Percentiles rank a stretch among this genome's conserved stretches.
Evolutionary conservation across 441 rosid genomes (phyloP).

Genomic region (Pelargonium fulgidum): DNA sequence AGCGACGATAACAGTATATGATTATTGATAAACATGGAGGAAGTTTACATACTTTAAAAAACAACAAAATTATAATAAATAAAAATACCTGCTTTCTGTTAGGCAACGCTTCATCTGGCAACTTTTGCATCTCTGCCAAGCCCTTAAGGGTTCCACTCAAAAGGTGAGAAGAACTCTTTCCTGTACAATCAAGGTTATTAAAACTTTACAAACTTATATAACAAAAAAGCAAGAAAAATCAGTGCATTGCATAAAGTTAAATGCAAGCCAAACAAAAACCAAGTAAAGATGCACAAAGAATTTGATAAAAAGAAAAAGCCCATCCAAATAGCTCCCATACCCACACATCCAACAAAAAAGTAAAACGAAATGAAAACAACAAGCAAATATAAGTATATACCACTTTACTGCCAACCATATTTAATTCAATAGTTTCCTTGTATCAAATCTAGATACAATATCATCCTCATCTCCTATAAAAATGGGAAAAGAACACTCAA

Average conservation of each 20-base stretch:
- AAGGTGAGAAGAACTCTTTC: slow-evolving; percentile 59
- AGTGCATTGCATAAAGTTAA: background rate
- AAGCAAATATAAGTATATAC: background rate
- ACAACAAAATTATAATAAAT: background rate
- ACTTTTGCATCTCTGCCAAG: slow-evolving; percentile 70
- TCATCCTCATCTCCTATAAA: background rate
- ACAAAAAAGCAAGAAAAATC: background rate
- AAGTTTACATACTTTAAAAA: background rate
- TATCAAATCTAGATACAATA: no score
- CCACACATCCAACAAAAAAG: background rate
- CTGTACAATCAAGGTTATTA: slow-evolving; percentile 30
- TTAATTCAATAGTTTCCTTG: background rate
- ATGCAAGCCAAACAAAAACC: background rate
- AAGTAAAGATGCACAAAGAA: background rate
- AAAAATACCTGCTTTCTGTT: slow-evolving; percentile 69
- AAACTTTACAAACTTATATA: background rate
- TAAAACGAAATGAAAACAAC: no score
- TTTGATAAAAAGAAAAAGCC: background rate
- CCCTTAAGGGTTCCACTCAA: slow-evolving; percentile 68
- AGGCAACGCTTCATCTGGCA: slow-evolving; percentile 82
- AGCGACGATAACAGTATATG: background rate
- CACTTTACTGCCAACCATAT: background rate
- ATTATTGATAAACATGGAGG: background rate
- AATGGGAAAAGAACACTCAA: background rate
- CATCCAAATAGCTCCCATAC: background rate